Conservation (phyloP, 306 rosid genomes). For the Prunus campanulata region DNA sequence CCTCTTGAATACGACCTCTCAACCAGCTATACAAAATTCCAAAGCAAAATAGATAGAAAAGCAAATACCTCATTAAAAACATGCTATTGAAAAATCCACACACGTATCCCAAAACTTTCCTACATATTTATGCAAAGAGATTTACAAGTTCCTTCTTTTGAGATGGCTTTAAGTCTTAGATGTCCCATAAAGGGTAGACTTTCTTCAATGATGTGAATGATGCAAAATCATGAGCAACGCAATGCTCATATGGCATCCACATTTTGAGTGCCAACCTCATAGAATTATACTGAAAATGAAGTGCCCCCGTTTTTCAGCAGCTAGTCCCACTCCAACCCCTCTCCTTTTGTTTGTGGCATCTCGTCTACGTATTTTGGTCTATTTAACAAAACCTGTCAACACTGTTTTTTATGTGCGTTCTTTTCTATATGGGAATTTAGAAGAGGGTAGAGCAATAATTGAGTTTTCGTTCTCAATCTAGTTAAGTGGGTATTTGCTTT, state of each 20-base stretch:
- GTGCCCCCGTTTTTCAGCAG: not conserved
- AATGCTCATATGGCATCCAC: not conserved
- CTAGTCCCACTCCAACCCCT: not conserved
- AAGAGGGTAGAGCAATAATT: not conserved
- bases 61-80: not conserved
- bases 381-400: not conserved
- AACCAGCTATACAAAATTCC: not conserved
- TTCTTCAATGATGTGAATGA: not conserved
- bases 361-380: too few species aligned
- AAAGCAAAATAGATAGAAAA: not conserved
- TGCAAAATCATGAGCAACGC: not conserved
- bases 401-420: not conserved
- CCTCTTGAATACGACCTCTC: not conserved
- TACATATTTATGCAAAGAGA: too few species aligned
- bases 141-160: too few species aligned
- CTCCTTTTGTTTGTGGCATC: not conserved
- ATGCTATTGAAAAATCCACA: not conserved
- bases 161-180: not conserved
- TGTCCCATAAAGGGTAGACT: not conserved
- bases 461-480: not conserved
- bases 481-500: not conserved
- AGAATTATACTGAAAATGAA: not conserved
- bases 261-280: not conserved
- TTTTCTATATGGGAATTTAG: not conserved
- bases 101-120: not conserved